Evolutionary conservation across 345 rosid species (phyloP).

Genomic region (Gossypium stocksii): DNA sequence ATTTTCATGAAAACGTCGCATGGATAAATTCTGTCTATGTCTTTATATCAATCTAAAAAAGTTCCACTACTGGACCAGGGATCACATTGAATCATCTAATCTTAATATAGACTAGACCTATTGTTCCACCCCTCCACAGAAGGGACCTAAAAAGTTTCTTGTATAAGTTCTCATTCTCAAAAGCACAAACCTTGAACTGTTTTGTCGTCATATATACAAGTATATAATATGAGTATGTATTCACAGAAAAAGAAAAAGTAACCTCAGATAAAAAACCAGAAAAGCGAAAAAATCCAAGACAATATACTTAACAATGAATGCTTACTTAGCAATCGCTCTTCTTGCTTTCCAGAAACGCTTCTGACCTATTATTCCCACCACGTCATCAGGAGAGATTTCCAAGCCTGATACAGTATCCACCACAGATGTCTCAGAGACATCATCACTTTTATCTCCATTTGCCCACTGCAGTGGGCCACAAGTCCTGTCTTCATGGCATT

Average conservation of each 20-base stretch:
- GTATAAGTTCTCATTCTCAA: not conserved
- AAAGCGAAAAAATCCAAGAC: not conserved
- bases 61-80: not conserved
- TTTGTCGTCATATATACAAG: not conserved
- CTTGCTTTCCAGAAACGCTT: conserved; percentile 94
- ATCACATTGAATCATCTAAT: not conserved
- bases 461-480: conserved; percentile 23
- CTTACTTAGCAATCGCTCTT: conserved; percentile 86
- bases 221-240: not conserved
- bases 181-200: not conserved
- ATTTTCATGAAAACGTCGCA: not conserved
- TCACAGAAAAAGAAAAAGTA: not conserved
- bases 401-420: conserved; percentile 55
- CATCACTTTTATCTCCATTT: conserved; percentile 51
- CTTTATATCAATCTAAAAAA: not conserved
- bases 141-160: not conserved
- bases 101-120: not conserved
- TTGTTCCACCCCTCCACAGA: conserved; percentile 13
- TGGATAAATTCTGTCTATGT: not conserved
- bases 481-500: conserved; percentile 26
- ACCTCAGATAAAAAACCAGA: not conserved
- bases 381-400: conserved; percentile 76
- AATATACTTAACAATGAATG: not conserved
- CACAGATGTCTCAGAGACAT: conserved; percentile 57
- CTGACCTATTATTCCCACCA: conserved; percentile 83